Evolutionary conservation across 192 early-diverging fungal species (phyloP), one percentile per base, ranked within the genome.

Genomic region (Chytriomyces sp.): DNA sequence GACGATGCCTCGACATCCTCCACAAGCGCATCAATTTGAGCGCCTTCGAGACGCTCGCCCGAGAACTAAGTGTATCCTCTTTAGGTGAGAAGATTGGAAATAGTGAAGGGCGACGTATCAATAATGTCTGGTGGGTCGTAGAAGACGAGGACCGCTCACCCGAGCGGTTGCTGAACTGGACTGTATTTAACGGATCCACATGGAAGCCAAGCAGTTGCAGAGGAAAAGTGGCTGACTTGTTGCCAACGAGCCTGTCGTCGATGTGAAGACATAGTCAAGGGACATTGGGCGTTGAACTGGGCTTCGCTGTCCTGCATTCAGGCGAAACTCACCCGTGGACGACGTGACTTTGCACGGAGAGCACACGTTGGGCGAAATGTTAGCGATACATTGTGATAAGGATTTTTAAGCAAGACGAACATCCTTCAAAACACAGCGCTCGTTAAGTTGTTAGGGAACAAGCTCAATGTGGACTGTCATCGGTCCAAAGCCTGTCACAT

Each of bases 81-180:
- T 10, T n/a, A n/a, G n/a, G n/a, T n/a, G n/a, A n/a, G n/a, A n/a
- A n/a, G n/a, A n/a, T n/a, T n/a, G n/a, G n/a, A n/a, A n/a, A n/a
- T n/a, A n/a, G n/a, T n/a, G n/a, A n/a, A n/a, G n/a, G n/a, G n/a
- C n/a, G n/a, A n/a, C n/a, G n/a, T n/a, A n/a, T n/a, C n/a, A n/a
- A n/a, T n/a, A n/a, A n/a, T n/a, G n/a, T n/a, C n/a, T n/a, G n/a
- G n/a, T n/a, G n/a, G n/a, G n/a, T n/a, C n/a, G n/a, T n/a, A n/a
- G n/a, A n/a, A n/a, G n/a, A n/a, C n/a, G n/a, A n/a, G n/a, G n/a
- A n/a, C n/a, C n/a, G n/a, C 8, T 74, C 53, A 88, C 88, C 93
- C 6, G 91, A 92, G 80, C 96, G 96, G 78, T 98, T 98, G 59
- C 93, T 93, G 74, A 98, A 91, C 75, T 93, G 93, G 30, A 98